Conservation (phyloP, 306 rosid genomes). For the apple (Malus domestica) region ASM211411v1 NC_041795.1:34469001-34469500, state of each 20-base stretch:
- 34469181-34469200: neutral
- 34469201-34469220: neutral
- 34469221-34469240: slow-evolving; percentile 4
- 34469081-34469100: neutral
- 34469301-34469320: slow-evolving; percentile 33
- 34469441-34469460: neutral
- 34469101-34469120: slow-evolving; percentile 13
- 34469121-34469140: slow-evolving; percentile 14
- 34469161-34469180: neutral
- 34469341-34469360: too few relatives aligned
- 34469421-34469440: neutral
- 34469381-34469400: too few relatives aligned
- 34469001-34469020: slow-evolving; percentile 20
- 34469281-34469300: slow-evolving; percentile 26
- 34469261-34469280: slow-evolving; percentile 1
- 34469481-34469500: slow-evolving; percentile 49
- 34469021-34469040: slow-evolving; percentile 8
- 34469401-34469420: neutral
- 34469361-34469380: too few relatives aligned
- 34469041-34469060: neutral
- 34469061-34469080: neutral
- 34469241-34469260: slow-evolving; percentile 6
- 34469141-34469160: slow-evolving; percentile 23
- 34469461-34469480: slow-evolving; percentile 7
- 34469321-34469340: neutral